Evolutionary conservation across 257 asterid species (phyloP), one percentile per base, ranked within the genome.

Genomic region (Marsdenia floribunda): DNA sequence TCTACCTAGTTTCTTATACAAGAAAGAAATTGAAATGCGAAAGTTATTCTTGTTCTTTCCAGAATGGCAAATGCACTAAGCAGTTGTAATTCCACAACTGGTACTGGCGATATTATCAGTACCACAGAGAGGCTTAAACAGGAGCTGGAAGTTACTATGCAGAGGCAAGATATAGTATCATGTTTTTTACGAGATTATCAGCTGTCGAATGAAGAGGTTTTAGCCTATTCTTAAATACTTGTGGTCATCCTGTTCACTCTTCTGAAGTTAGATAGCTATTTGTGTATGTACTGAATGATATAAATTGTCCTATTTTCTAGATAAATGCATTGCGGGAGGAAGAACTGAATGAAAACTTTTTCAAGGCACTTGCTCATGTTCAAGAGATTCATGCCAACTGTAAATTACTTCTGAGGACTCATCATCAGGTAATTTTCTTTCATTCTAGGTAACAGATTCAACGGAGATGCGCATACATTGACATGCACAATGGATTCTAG

Each of bases 321-420:
- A 90, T 94, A 84, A 90, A 86, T 82, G 97, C 99, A 24, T 82
- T 94, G 49, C 84, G 97, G 71, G 98, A 92, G 80, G 98, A 94
- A 86, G 97, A 94, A 55, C 86, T 94, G 78, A 87, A 83, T 71
- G 99, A 90, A 47, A 84, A 82, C 78, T 92, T 94, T 82, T 94
- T 92, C 84, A 92, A 90, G 88, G 98, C 99, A 63, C 97, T 94
- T 80, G 90, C 96, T 85, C 99, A 94, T 85, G 99, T 94, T 80
- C 99, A 94, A 82, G 98, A 92, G 83, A 94, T 94, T 42, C 99
- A 94, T 86, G 89, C 91, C 77, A 94, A 94, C 78, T 94, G 99
- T 86, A 94, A 94, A 90, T 90, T 94, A 58, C 86, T 94, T 80
- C 80, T 92, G 63, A 86, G 99, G 85, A 94, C 98, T n/a, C 98